Percentiles rank a stretch among this genome's conserved stretches.
Conservation (phyloP, 2,329 filamentous ascomycete species). For the Trichoderma koningiopsis region DNA sequence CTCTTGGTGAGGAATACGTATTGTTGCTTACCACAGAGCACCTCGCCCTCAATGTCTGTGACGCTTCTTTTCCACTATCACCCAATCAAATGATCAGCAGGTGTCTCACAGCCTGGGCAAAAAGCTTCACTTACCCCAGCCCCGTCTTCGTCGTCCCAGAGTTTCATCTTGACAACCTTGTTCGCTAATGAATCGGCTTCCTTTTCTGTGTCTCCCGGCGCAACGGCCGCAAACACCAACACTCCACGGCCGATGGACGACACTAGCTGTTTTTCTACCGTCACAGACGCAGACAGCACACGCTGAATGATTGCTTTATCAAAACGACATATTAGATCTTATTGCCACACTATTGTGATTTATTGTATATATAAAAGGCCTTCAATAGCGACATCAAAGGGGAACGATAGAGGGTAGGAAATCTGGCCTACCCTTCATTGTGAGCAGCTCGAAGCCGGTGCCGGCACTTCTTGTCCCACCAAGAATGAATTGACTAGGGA, state of each 20-base stretch:
- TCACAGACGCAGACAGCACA: conserved; percentile 92
- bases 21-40: conserved; percentile 76
- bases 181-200: conserved; percentile 81
- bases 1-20: neutral
- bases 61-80: conserved; percentile 86
- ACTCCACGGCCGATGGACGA: conserved; percentile 90
- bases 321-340: conserved; percentile 21
- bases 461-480: neutral
- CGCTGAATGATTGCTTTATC: conserved; percentile 82
- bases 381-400: neutral
- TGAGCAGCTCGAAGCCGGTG: neutral
- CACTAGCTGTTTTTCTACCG: conserved; percentile 85
- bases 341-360: neutral
- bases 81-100: neutral
- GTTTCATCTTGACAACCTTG: conserved; percentile 85
- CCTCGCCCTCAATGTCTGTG: conserved; percentile 83
- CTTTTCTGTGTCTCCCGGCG: conserved; percentile 85
- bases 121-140: conserved; percentile 56
- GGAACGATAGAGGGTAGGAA: neutral
- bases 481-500: neutral
- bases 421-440: conserved; percentile 24
- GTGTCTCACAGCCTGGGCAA: neutral
- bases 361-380: neutral
- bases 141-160: conserved; percentile 84
- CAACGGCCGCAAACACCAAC: conserved; percentile 88